Conservation (phyloP, 768 basidiomycete genomes). For the Artomyces pyxidatus region DNA sequence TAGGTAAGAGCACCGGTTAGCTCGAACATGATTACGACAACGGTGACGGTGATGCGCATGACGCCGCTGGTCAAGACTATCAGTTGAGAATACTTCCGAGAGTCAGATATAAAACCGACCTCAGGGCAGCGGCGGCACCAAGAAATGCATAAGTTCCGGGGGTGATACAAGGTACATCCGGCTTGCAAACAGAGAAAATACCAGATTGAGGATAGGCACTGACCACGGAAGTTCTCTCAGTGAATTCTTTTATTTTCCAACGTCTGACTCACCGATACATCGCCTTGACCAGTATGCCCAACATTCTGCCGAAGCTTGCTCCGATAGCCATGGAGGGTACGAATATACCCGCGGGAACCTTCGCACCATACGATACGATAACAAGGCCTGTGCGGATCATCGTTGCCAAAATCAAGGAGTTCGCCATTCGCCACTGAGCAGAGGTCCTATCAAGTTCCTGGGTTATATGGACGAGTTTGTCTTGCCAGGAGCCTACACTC, state of each 20-base stretch:
- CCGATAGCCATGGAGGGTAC: slow-evolving; percentile 99
- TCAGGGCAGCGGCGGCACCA: slow-evolving; percentile 92
- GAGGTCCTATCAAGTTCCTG: slow-evolving; percentile 60
- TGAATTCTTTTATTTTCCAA: too few species aligned
- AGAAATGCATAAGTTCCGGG: slow-evolving; percentile 98
- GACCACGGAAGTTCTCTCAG: slow-evolving; percentile 5
- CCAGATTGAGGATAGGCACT: slow-evolving; percentile 80
- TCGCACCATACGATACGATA: slow-evolving; percentile 89
- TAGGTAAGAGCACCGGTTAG: slow-evolving; percentile 96
- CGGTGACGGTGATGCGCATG: slow-evolving; percentile 94
- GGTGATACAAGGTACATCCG: slow-evolving; percentile 93
- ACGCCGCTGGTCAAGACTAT: slow-evolving; percentile 57
- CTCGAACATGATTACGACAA: slow-evolving; percentile 99
- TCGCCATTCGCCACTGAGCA: slow-evolving; percentile 91
- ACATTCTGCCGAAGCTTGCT: slow-evolving; percentile 93
- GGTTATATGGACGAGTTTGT: too few species aligned
- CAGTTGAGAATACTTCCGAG: not conserved
- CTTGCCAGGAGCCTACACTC: too few species aligned
- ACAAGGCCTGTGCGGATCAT: slow-evolving; percentile 82
- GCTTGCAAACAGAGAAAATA: slow-evolving; percentile 84
- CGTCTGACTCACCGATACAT: slow-evolving; percentile 70
- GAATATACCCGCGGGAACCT: slow-evolving; percentile 96
- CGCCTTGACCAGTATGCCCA: slow-evolving; percentile 94
- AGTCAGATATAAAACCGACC: slow-evolving; percentile 33
- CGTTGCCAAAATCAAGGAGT: slow-evolving; percentile 86